Percentiles rank a stretch among this genome's conserved stretches.
These are phyloP conservation scores for Rhodotorula sp. DNA, from an alignment of 1,284 basidiomycete genomes.

Conservation along the genomic window DNA sequence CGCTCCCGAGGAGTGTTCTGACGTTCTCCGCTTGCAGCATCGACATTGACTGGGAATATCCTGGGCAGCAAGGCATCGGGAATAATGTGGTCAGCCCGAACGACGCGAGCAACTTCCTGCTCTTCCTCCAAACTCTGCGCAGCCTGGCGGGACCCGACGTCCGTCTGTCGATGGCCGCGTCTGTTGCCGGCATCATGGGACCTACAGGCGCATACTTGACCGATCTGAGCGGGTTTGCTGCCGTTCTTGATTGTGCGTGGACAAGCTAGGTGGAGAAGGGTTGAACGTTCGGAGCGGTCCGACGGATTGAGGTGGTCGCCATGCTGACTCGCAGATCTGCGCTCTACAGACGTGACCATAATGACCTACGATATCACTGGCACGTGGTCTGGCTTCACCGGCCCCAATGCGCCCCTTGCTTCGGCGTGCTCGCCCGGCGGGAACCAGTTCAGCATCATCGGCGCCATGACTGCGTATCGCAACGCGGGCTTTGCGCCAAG, in stretches of 20 bases:
- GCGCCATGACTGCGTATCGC: not conserved
- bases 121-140: conserved; percentile 32
- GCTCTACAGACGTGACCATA: not conserved
- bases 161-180: conserved; percentile 19
- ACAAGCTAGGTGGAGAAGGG: too few relatives aligned
- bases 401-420: conserved; percentile 23
- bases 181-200: conserved; percentile 12
- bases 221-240: conserved; percentile 13
- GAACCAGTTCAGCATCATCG: conserved; percentile 8
- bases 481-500: conserved; percentile 7
- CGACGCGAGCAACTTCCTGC: conserved; percentile 28
- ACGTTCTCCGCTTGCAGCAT: not conserved
- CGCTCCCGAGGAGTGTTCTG: not conserved
- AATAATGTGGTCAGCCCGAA: conserved; percentile 19
- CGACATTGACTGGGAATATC: conserved; percentile 30
- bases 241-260: conserved; percentile 25
- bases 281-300: not conserved
- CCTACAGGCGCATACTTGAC: conserved; percentile 8
- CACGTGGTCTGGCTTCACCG: conserved; percentile 21
- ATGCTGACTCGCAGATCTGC: too few relatives aligned
- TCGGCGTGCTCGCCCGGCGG: conserved; percentile 10
- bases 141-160: conserved; percentile 21
- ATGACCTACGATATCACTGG: conserved; percentile 33
- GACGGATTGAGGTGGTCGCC: too few relatives aligned
- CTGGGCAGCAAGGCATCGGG: conserved; percentile 6